Evolutionary conservation across 768 basidiomycete genomes (phyloP), one percentile per base, ranked within the genome.

Genomic region (Roridomyces roridus): DNA sequence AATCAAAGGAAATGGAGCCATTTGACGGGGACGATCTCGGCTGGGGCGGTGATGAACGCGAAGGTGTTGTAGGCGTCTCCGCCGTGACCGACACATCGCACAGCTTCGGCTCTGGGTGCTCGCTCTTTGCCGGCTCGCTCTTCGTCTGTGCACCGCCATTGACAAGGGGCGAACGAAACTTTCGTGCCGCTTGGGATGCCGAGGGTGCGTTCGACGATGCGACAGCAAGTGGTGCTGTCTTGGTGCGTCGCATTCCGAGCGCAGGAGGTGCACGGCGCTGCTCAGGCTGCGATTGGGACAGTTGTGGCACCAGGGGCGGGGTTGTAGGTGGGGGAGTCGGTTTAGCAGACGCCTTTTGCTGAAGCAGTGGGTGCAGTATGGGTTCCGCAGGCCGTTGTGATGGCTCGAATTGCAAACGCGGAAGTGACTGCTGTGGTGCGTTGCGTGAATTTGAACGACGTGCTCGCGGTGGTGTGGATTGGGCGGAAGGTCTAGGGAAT

Each of bases 181-280:
- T 59, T 31, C 28, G 25, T 40, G 17, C n/a, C 1, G 36, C 47
- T 29, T 46, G 52, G 10, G 51, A 54, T 9, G 58, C 39, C 20
- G 42, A 29, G 10, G 25, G 15, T 15, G 25, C 29, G 11, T 12
- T 31, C 20, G 18, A 9, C 14, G 35, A 39, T 1, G 14, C 28
- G 17, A 10, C 37, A 10, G 28, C 37, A n/a, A 51, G 46, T 37
- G 60, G 60, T 6, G 41, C 43, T 20, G 55, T 62, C 26, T 57
- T 34, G 26, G 46, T 37, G 45, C 60, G 54, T 20, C 60, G 55
- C 60, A 62, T 62, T 3, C 56, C 60, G n/a, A 62, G 56, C n/a
- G 39, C 51, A 28, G 54, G 55, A 6, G 46, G 55, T n/a, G 28
- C 51, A 39, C 47, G 47, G 37, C 39, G 53, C 48, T 43, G 53